These are phyloP conservation scores for Curvularia sp. DNA, from an alignment of 2,329 filamentous ascomycete genomes.

Conservation along the genomic window DNA sequence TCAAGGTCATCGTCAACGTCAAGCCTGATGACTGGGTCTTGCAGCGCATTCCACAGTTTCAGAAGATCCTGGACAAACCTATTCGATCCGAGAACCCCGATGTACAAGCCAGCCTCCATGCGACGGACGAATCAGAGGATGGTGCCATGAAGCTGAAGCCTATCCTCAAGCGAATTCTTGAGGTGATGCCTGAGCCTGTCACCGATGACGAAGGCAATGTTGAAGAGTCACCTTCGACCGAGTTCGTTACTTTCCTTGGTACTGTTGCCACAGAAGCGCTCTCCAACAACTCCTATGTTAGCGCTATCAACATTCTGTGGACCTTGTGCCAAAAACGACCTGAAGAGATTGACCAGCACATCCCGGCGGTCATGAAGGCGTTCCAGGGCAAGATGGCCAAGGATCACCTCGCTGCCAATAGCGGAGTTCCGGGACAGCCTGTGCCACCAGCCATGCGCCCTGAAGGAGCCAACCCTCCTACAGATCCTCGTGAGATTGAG, in stretches of 20 bases:
- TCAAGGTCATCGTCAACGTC: slow-evolving; percentile 86
- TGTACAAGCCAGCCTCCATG: slow-evolving; percentile 89
- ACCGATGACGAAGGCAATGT: slow-evolving; percentile 87
- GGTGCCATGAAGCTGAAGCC: slow-evolving; percentile 69
- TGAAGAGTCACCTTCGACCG: slow-evolving; percentile 76
- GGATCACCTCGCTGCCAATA: slow-evolving; percentile 78
- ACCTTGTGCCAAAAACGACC: slow-evolving; percentile 85
- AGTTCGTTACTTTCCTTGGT: slow-evolving; percentile 85
- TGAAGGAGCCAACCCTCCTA: slow-evolving; percentile 64
- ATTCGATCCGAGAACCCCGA: slow-evolving; percentile 88
- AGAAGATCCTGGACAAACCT: slow-evolving; percentile 89
- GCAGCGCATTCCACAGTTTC: slow-evolving; percentile 75
- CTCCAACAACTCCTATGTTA: slow-evolving; percentile 79
- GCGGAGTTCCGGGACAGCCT: slow-evolving; percentile 53
- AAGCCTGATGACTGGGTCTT: slow-evolving; percentile 92
- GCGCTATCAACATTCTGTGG: slow-evolving; percentile 93
- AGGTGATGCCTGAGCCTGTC: slow-evolving; percentile 81
- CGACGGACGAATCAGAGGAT: slow-evolving; percentile 72
- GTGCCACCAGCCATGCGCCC: slow-evolving; percentile 55
- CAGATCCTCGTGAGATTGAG: slow-evolving; percentile 79
- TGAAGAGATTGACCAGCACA: slow-evolving; percentile 87
- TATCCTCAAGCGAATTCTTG: slow-evolving; percentile 80
- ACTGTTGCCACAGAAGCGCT: slow-evolving; percentile 88
- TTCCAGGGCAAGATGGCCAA: slow-evolving; percentile 90
- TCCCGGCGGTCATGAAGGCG: slow-evolving; percentile 87